These are phyloP conservation scores for Pseudocercospora musae DNA, from an alignment of 2,329 filamentous ascomycete species.

Conservation along the genomic window DNA sequence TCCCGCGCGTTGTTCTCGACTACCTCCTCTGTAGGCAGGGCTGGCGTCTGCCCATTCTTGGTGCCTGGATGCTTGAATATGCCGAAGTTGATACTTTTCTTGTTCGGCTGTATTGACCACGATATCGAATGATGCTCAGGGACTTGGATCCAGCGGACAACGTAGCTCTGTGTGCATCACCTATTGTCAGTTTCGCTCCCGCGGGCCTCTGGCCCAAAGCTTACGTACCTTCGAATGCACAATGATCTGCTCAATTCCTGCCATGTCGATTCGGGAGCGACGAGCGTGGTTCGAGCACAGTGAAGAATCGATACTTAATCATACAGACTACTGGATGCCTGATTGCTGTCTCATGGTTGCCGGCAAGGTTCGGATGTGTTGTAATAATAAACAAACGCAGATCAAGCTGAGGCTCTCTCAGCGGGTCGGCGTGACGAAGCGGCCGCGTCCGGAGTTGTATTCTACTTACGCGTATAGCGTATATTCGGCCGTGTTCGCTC, in stretches of 20 bases:
- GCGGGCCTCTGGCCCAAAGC: background rate
- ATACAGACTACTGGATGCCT: constrained; percentile 7
- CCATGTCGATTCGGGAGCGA: constrained; percentile 55
- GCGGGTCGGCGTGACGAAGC: background rate
- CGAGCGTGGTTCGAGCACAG: background rate
- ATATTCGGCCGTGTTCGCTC: background rate
- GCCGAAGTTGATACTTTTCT: constrained; percentile 97
- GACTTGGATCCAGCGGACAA: constrained; percentile 95
- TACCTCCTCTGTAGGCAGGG: constrained; percentile 42
- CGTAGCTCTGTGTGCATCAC: constrained; percentile 69
- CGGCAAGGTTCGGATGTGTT: constrained; percentile 10
- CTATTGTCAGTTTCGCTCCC: constrained; percentile 3
- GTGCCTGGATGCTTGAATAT: constrained; percentile 94
- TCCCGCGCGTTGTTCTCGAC: constrained; percentile 38
- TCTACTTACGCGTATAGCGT: background rate
- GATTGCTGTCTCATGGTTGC: constrained; percentile 10
- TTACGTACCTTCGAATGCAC: constrained; percentile 87
- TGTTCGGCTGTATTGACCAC: constrained; percentile 96
- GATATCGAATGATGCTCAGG: constrained; percentile 88
- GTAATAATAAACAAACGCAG: constrained; percentile 5
- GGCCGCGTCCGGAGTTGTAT: background rate
- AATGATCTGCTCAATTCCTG: constrained; percentile 92
- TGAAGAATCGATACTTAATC: constrained; percentile 6
- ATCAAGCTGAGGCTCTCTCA: background rate
- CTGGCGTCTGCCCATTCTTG: constrained; percentile 52